A percentile compares a stretch with the other conserved stretches of the same genome.
Evolutionary conservation across 2,329 filamentous ascomycete species (phyloP).

Genomic region (Neopestalotiopsis sp.): DNA sequence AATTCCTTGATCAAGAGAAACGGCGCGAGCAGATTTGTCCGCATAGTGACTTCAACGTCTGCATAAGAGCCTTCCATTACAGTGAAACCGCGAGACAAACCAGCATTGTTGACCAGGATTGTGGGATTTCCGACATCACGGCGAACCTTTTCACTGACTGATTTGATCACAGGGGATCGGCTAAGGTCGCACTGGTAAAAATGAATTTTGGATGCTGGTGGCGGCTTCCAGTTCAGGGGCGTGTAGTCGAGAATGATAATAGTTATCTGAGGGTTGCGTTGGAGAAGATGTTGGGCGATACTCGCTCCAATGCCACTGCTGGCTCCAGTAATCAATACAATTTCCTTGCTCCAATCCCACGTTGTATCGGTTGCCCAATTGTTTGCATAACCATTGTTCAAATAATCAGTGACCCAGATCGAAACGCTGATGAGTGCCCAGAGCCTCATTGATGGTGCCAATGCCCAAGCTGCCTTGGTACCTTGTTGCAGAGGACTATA

Average conservation of each 20-base stretch:
- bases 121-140: not conserved
- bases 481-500: not conserved
- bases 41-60: not conserved
- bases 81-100: not conserved
- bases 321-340: not conserved
- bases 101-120: not conserved
- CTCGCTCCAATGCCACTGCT: not conserved
- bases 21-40: not conserved
- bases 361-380: not conserved
- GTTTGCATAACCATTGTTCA: slow-evolving; percentile 6
- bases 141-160: not conserved
- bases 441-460: not conserved
- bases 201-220: not conserved
- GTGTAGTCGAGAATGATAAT: not conserved
- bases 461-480: not conserved
- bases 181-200: not conserved
- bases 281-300: not conserved
- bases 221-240: not conserved
- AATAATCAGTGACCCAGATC: not conserved
- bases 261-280: not conserved
- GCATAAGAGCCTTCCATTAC: not conserved
- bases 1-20: slow-evolving; percentile 4
- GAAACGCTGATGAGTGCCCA: not conserved
- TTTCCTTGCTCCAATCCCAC: not conserved
- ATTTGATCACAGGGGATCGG: not conserved